A percentile compares a stretch with the other conserved stretches of the same genome.
These are phyloP conservation scores for Citrullus colocynthis DNA, from an alignment of 306 rosid species.

Conservation along the genomic window DNA sequence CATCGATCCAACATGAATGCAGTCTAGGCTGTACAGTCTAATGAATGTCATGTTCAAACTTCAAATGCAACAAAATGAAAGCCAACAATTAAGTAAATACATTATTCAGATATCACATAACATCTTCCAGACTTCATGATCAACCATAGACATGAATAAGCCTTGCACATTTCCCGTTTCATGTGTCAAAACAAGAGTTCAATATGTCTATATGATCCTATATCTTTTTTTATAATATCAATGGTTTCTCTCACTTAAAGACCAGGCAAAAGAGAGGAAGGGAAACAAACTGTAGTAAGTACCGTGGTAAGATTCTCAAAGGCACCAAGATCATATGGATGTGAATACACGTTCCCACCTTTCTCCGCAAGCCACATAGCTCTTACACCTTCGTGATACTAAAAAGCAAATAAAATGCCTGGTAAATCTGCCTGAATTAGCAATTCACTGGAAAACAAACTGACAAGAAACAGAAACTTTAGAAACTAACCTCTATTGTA, in stretches of 20 bases:
- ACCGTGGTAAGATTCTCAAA: slow-evolving; percentile 74
- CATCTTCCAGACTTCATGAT: background rate
- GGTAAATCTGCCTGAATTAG: background rate
- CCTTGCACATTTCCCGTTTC: background rate
- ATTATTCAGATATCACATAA: background rate
- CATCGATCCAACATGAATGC: background rate
- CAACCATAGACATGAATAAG: background rate
- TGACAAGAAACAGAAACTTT: background rate
- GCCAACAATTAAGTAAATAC: background rate
- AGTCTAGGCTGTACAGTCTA: background rate
- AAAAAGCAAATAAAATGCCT: slow-evolving; percentile 18
- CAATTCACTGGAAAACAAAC: background rate
- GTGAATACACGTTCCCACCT: slow-evolving; percentile 74
- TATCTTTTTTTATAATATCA: background rate
- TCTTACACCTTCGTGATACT: slow-evolving; percentile 95
- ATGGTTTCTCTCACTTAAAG: background rate
- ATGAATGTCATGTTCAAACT: background rate
- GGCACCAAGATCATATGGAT: slow-evolving; percentile 92
- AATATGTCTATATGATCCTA: background rate
- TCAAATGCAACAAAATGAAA: background rate
- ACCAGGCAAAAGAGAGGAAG: slow-evolving; percentile 4
- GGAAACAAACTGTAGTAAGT: slow-evolving; percentile 10
- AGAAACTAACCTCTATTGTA: slow-evolving; percentile 66
- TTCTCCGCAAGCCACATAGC: slow-evolving; percentile 96
- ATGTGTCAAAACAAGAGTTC: background rate